Base-by-base conservation (phyloP, 2,329 filamentous ascomycete species). In the Tolypocladium nubicola region DNA sequence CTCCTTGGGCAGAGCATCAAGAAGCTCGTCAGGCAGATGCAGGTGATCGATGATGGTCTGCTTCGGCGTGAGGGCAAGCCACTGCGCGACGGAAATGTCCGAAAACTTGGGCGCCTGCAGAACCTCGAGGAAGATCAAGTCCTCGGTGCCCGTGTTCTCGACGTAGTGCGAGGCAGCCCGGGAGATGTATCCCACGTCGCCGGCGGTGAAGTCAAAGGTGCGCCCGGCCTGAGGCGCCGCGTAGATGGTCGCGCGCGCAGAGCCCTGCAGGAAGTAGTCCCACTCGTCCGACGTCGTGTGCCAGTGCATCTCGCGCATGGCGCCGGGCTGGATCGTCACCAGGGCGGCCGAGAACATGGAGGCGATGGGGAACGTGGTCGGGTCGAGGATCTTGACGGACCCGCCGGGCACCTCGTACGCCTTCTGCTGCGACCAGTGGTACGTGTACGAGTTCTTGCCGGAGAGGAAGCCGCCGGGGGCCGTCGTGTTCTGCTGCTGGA, bases 301-400 rank as follows among this genome's bases (percentile, higher is more conserved):
- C 82, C 83, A 86, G 70, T 86, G 83, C 49, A 86, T 71, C 65
- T 86, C 83, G 26, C 83, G 77, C 79, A 86, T 81, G 1, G 82
- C 82, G n/a, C 83, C 83, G 0, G 83, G 82, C 62, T 83, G 72
- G 38, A 85, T 71, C 2, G 77, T 81, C 11, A 85, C 79, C 1
- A 85, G 71, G 0, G 80, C 81, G 0, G 77, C 77, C 4, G 81
- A 79, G 66, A 85, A 83, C 57, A 73, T 75, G 13, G 65, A 67
- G 0, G 83, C 79, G 35, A 83, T 71, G 6, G 83, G 83, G 68
- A 86, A 86, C 1, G 76, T 81, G 0, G 69, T 65, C 0, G 80
- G 75, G 63, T 86, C 83, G 8, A 85, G 66, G 56, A 85, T 79
- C 71, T 85, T 84, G 62, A 85, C 79, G 1, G 73, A 77, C 6